Percentiles rank a stretch among this genome's conserved stretches.
Conservation (phyloP, 192 early-diverging fungal species). For the Backusella australiensis region DNA sequence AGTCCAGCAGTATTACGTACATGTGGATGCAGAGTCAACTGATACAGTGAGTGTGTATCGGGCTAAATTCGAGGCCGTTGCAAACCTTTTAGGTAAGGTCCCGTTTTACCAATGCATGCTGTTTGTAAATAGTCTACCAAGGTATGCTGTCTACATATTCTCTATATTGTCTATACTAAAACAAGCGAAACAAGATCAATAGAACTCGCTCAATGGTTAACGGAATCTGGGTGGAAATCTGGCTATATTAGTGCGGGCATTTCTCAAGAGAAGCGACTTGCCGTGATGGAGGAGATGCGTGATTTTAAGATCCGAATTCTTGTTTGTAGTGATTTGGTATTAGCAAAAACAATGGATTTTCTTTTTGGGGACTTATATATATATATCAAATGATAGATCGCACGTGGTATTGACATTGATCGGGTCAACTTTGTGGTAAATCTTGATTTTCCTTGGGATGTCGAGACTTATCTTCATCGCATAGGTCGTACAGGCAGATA, state of each 20-base stretch:
- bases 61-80: conserved; percentile 46
- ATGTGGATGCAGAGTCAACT: conserved; percentile 18
- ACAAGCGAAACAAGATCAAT: conserved; percentile 27
- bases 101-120: conserved; percentile 63
- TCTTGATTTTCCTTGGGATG: conserved; percentile 85
- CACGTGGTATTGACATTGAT: conserved; percentile 96
- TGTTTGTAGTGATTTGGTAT: conserved; percentile 61
- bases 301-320: conserved; percentile 54
- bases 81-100: conserved; percentile 40
- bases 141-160: neutral
- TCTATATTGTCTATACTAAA: neutral
- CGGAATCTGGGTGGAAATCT: conserved; percentile 47
- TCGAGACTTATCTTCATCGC: conserved; percentile 94
- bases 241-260: conserved; percentile 49
- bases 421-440: conserved; percentile 97
- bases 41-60: conserved; percentile 37
- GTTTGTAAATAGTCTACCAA: conserved; percentile 51
- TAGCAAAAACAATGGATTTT: neutral
- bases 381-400: conserved; percentile 42
- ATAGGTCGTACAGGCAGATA: conserved; percentile 97
- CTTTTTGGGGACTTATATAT: neutral
- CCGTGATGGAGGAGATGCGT: conserved; percentile 50
- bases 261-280: conserved; percentile 42
- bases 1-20: conserved; percentile 52
- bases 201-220: conserved; percentile 48